Base-by-base conservation (phyloP, 2,329 filamentous ascomycete genomes). In the Colletotrichum cuscutae region DNA sequence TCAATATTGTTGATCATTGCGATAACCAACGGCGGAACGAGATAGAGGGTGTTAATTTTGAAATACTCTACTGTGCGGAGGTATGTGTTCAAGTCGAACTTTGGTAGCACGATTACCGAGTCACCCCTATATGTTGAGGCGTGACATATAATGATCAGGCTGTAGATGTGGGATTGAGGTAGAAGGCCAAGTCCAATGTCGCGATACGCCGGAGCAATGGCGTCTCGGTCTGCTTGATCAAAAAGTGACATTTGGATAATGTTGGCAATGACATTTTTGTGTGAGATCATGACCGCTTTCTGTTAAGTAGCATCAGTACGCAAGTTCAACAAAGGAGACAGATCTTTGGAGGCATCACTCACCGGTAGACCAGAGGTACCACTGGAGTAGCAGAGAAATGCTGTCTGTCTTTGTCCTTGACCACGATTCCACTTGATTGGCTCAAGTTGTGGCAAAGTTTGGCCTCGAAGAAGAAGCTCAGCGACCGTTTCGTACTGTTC, bases 201-300 rank as follows among this genome's bases (percentile, higher is more conserved):
- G 35, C 35, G 35, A 42, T 42, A 15, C 35, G 13, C 35, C 35
- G 35, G 35, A 42, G 35, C 13, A 42, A 42, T 42, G 13, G 13
- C 2, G 77, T 82, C 65, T 77, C 78, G 30, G 32, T 66, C 30
- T 56, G 42, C 4, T 83, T 76, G 67, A 77, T 74, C 79, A 67
- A 79, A 90, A 1, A 85, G 82, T 4, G 78, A 76, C 52, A 92
- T 84, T 79, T 95, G 93, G 61, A 94, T 78, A 0, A 89, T 87
- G 78, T 95, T 95, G 46, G 92, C 89, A 60, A 95, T 95, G 19
- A 95, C 89, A 76, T 95, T 95, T 32, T 85, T 84, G 80, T 95
- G 93, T 5, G 92, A 90, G 63, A 95, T 92, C 91, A 93, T 94
- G 30, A 95, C 93, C 63, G 91, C 93, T 91, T 94, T 94, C 90